A percentile compares a stretch with the other conserved stretches of the same genome.
Conservation (phyloP, 805 yeast genomes). For the Jamesozyma spencerorum region DNA sequence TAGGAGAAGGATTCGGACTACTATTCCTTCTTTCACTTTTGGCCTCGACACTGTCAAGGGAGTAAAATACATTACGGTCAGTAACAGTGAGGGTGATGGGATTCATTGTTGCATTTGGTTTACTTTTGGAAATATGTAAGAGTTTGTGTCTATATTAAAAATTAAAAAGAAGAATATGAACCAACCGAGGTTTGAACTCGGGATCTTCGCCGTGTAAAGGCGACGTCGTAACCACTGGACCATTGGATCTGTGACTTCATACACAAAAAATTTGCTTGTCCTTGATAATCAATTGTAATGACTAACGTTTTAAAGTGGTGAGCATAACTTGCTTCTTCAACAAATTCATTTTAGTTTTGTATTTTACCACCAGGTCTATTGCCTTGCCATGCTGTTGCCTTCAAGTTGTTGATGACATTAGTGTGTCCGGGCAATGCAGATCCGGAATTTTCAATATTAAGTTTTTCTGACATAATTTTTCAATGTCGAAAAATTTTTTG, state of each 20-base stretch:
- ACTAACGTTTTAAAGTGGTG: too few species aligned
- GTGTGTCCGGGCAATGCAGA: neutral
- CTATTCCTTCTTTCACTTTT: too few species aligned
- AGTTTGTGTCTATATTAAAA: neutral
- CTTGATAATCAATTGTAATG: too few species aligned
- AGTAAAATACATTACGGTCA: slow-evolving; percentile 16
- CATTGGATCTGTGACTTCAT: slow-evolving; percentile 25
- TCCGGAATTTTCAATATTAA: neutral
- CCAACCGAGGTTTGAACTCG: slow-evolving; percentile 35
- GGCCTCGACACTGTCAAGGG: neutral
- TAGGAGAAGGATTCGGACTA: neutral
- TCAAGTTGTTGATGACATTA: too few species aligned
- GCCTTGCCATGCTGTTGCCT: too few species aligned
- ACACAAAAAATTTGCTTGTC: too few species aligned
- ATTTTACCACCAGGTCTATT: too few species aligned
- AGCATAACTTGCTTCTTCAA: too few species aligned
- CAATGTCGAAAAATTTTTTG: too few species aligned
- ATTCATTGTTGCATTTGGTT: slow-evolving; percentile 1
- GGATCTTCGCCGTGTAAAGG: slow-evolving; percentile 36
- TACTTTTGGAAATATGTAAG: neutral
- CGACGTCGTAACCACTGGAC: slow-evolving; percentile 36
- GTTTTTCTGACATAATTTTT: too few species aligned
- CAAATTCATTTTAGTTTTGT: too few species aligned
- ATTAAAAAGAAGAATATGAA: slow-evolving; percentile 14
- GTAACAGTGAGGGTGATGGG: slow-evolving; percentile 13